These are phyloP conservation scores for Maudiozyma saulgeensis DNA, from an alignment of 805 yeast species.

Conservation along the genomic window DNA sequence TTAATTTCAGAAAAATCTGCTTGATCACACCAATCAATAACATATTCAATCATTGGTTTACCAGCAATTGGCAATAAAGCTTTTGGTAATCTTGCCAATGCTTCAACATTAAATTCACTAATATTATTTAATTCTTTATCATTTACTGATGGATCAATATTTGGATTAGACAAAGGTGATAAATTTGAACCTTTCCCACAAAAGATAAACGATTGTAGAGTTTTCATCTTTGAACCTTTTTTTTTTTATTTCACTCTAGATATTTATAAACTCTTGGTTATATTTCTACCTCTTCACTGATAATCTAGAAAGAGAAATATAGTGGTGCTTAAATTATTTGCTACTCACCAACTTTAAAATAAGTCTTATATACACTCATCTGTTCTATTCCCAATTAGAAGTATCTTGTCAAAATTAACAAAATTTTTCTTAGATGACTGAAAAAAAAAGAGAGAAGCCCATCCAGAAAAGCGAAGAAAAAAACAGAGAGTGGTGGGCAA, in stretches of 20 bases:
- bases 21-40: slow-evolving; percentile 84
- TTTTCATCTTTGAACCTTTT: slow-evolving; percentile 45
- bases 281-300: background rate
- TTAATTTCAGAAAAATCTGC: slow-evolving; percentile 69
- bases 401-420: too few species aligned
- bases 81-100: slow-evolving; percentile 45
- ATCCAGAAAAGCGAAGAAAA: too few species aligned
- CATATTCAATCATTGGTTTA: slow-evolving; percentile 78
- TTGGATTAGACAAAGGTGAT: slow-evolving; percentile 43
- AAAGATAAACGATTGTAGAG: slow-evolving; percentile 75
- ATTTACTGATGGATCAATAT: background rate
- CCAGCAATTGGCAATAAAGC: slow-evolving; percentile 87
- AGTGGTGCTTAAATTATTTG: too few species aligned
- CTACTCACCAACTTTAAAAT: too few species aligned
- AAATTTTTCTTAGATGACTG: too few species aligned
- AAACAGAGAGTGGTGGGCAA: too few species aligned
- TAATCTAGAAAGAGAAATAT: too few species aligned
- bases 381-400: too few species aligned
- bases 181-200: slow-evolving; percentile 78
- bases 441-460: too few species aligned
- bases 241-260: background rate
- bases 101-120: background rate
- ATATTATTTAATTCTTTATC: background rate
- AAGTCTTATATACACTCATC: too few species aligned
- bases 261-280: too few species aligned